These are phyloP conservation scores for Puccinia coronata DNA, from an alignment of 1,284 basidiomycete species.

Conservation along the genomic window DNA sequence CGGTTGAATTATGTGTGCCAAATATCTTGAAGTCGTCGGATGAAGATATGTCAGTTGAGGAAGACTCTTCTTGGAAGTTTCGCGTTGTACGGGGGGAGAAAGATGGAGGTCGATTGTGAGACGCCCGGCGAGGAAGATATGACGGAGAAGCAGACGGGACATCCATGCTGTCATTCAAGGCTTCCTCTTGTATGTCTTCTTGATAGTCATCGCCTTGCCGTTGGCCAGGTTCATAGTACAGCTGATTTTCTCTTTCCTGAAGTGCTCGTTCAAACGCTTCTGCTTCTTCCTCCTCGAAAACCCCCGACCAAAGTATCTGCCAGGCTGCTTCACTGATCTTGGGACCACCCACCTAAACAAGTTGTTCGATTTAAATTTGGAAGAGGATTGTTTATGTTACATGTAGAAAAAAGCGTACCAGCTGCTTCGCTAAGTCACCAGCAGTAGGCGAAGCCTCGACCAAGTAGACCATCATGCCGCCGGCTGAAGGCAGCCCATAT, in stretches of 20 bases:
- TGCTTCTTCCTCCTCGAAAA: constrained; percentile 67
- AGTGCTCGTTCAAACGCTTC: constrained; percentile 55
- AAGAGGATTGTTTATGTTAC: neutral
- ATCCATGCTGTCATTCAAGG: neutral
- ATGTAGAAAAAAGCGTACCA: constrained; percentile 17
- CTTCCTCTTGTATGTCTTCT: neutral
- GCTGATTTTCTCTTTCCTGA: constrained; percentile 57
- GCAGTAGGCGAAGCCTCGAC: constrained; percentile 57
- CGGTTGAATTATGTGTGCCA: neutral
- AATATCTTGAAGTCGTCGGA: neutral
- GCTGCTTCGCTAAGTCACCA: constrained; percentile 24
- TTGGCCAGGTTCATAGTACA: neutral
- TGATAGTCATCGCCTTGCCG: neutral
- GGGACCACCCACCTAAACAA: constrained; percentile 65
- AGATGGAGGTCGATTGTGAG: neutral
- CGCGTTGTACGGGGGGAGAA: neutral
- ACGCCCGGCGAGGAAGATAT: neutral
- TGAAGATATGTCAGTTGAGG: neutral
- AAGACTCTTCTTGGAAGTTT: neutral
- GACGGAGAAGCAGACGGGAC: neutral
- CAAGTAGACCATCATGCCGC: constrained; percentile 75
- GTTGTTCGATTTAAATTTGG: neutral
- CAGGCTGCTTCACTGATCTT: constrained; percentile 78
- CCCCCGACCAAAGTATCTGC: constrained; percentile 74
- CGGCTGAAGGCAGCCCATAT: constrained; percentile 76